Conservation (phyloP, 2,329 filamentous ascomycete species). For the Emericellopsis atlantica region DNA sequence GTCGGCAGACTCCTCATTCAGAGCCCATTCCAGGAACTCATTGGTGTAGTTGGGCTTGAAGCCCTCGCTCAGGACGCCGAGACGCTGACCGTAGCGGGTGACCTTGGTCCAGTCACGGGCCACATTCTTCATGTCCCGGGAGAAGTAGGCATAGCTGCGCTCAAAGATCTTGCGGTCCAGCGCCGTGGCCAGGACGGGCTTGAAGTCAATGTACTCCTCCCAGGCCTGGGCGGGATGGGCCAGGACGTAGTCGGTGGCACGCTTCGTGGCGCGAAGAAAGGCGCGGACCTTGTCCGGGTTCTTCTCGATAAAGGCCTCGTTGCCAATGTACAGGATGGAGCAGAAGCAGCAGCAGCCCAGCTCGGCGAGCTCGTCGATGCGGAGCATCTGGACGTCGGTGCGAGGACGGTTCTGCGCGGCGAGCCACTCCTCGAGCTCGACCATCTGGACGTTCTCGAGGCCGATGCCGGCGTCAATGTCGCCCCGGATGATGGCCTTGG, state of each 20-base stretch:
- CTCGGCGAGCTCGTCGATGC: constrained; percentile 69
- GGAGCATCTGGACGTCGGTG: constrained; percentile 64
- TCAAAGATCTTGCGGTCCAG: constrained; percentile 73
- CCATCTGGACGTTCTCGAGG: constrained; percentile 74
- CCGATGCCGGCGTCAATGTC: constrained; percentile 64
- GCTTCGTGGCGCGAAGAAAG: constrained; percentile 64
- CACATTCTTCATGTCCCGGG: constrained; percentile 63
- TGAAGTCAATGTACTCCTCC: constrained; percentile 58
- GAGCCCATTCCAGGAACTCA: constrained; percentile 51
- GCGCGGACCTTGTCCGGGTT: constrained; percentile 53
- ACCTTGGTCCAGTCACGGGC: constrained; percentile 66
- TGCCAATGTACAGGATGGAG: constrained; percentile 69
- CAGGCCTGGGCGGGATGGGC: constrained; percentile 49
- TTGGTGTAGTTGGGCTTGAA: constrained; percentile 70
- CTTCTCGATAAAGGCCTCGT: constrained; percentile 54
- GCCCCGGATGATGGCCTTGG: constrained; percentile 61
- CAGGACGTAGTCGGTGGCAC: constrained; percentile 61
- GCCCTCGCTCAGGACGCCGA: constrained; percentile 49
- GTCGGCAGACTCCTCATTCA: constrained; percentile 53
- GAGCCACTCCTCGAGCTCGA: constrained; percentile 69
- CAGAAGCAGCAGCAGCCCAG: constrained; percentile 79
- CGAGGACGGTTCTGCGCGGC: constrained; percentile 46
- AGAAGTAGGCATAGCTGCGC: constrained; percentile 67
- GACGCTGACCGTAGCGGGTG: constrained; percentile 61
- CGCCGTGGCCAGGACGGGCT: constrained; percentile 53